Evolutionary conservation across 352 stramenopile species (phyloP).

Genomic region (Pythium phragmiticola): DNA sequence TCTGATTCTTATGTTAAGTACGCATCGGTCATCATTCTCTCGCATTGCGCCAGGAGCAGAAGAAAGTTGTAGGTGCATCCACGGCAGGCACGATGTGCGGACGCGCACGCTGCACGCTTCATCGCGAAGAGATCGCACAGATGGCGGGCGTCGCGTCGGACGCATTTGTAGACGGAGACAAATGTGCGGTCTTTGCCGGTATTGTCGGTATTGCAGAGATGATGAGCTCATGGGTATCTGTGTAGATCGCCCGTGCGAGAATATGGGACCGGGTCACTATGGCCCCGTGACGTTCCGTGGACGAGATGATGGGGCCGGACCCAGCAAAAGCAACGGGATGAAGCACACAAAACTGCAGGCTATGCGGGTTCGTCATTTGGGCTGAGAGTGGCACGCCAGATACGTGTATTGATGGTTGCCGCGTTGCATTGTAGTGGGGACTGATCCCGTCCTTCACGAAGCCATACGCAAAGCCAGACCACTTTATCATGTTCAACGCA

Average conservation of each 20-base stretch:
- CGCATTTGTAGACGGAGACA: slow-evolving; percentile 67
- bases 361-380: slow-evolving; percentile 40
- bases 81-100: slow-evolving; percentile 54
- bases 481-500: slow-evolving; percentile 88
- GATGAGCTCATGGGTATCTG: background rate
- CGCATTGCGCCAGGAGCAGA: background rate
- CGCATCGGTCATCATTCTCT: slow-evolving; percentile 5
- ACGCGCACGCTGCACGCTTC: slow-evolving; percentile 58
- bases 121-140: slow-evolving; percentile 47
- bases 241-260: slow-evolving; percentile 71
- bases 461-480: slow-evolving; percentile 62
- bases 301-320: background rate
- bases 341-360: slow-evolving; percentile 44
- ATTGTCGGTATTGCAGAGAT: background rate
- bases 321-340: slow-evolving; percentile 11
- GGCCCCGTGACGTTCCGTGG: slow-evolving; percentile 48
- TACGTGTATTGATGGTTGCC: background rate
- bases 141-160: slow-evolving; percentile 43
- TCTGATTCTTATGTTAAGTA: background rate
- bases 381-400: background rate
- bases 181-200: slow-evolving; percentile 39
- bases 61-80: background rate
- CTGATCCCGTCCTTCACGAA: slow-evolving; percentile 85
- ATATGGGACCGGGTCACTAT: slow-evolving; percentile 74
- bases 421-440: slow-evolving; percentile 49